Evolutionary conservation across 2,329 filamentous ascomycete species (phyloP), one percentile per base, ranked within the genome.

Genomic region (Beauveria sp.): DNA sequence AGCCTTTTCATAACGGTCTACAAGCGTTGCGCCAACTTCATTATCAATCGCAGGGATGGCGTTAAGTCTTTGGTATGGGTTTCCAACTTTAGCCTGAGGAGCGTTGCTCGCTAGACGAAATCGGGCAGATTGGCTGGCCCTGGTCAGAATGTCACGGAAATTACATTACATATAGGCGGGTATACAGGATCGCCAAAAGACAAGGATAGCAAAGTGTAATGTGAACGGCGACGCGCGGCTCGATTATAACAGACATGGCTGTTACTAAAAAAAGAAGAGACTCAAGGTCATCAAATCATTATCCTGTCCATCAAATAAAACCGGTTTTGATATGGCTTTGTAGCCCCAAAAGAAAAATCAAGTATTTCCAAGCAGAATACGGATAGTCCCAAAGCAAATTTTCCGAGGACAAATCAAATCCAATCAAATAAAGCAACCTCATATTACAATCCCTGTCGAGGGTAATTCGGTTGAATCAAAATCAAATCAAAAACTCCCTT

Each of bases 401-500:
- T 59, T 51, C 56, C n/a, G 18, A n/a, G 18, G n/a, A 28, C 26
- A 44, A 46, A 51, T 43, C 46, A 40, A 59, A 20, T 43, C 24
- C 22, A 46, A 34, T 18, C 34, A 43, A 58, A 50, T 26, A 37
- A 16, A 16, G 34, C 54, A 51, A 46, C 20, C 28, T 48, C 56
- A 37, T 52, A 59, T 59, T 53, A 53, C 55, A 58, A 30, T 58
- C 55, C 55, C 43, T 43, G 55, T 40, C 47, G 46, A 58, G 5
- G 34, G 30, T 58, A 46, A 58, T 47, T 24, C 34, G 37, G 48
- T 59, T 40, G 52, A 58, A 51, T 58, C 44, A 57, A 58, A 57
- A 57, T 41, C n/a, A 50, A 58, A 57, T 40, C 37, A 50, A 61
- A 37, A 44, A 61, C 55, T 63, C 53, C 61, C 28, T 24, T 54